These are phyloP conservation scores for Tilletia setariae DNA, from an alignment of 1,284 basidiomycete species.

Conservation along the genomic window DNA sequence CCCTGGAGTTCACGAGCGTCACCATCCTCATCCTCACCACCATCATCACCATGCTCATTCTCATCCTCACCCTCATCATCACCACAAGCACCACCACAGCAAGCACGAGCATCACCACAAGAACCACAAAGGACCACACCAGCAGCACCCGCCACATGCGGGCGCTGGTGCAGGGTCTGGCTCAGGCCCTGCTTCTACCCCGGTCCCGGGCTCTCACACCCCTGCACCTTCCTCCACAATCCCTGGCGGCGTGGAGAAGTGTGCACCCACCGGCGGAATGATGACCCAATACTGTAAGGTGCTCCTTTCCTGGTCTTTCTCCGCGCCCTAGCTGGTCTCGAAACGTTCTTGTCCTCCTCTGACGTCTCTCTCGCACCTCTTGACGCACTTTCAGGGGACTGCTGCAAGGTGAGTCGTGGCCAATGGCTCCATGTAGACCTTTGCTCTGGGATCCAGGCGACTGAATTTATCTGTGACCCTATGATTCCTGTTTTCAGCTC, in stretches of 20 bases:
- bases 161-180: not conserved
- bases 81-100: not conserved
- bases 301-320: not conserved
- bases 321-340: too few species aligned
- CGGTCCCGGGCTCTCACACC: not conserved
- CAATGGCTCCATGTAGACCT: too few species aligned
- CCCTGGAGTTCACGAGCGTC: not conserved
- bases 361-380: not conserved
- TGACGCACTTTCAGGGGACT: not conserved
- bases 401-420: conserved; percentile 11
- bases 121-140: not conserved
- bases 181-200: not conserved
- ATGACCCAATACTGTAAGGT: conserved; percentile 1
- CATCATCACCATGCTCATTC: not conserved
- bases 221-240: not conserved
- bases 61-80: not conserved
- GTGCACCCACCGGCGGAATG: not conserved
- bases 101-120: not conserved
- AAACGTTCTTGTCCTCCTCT: too few species aligned
- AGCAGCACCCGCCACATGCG: not conserved
- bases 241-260: not conserved
- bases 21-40: not conserved
- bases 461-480: too few species aligned
- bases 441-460: too few species aligned
- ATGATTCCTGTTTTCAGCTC: too few species aligned